These are phyloP conservation scores for Heliocybe sulcata DNA, from an alignment of 1,284 basidiomycete species.

Conservation along the genomic window DNA sequence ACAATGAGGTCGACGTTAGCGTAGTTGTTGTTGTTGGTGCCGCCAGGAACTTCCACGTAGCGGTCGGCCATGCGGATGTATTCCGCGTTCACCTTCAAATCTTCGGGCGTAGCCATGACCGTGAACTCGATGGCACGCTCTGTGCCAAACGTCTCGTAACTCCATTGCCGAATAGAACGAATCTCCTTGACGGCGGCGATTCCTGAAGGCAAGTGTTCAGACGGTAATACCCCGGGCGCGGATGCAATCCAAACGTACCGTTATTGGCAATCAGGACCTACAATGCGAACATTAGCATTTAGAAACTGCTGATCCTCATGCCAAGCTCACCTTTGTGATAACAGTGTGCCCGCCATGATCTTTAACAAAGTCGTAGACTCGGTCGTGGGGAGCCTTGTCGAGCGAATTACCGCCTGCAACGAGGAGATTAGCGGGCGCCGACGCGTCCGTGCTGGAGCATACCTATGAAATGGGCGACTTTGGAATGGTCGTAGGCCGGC, in stretches of 20 bases:
- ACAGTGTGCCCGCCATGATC: conserved; percentile 94
- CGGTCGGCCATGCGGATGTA: conserved; percentile 99
- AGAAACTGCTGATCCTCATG: not conserved
- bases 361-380: conserved; percentile 90
- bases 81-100: conserved; percentile 97
- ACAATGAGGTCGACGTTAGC: conserved; percentile 99
- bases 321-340: conserved; percentile 81
- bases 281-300: not conserved
- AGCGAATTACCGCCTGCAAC: conserved; percentile 84
- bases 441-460: conserved; percentile 16
- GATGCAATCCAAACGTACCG: conserved; percentile 41
- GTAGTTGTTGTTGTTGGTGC: conserved; percentile 99
- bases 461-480: conserved; percentile 87
- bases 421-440: conserved; percentile 8
- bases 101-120: conserved; percentile 99
- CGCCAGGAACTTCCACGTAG: conserved; percentile 98
- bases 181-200: conserved; percentile 99
- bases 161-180: conserved; percentile 98
- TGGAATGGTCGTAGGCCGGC: conserved; percentile 69
- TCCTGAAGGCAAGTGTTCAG: conserved; percentile 38
- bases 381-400: conserved; percentile 74
- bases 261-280: conserved; percentile 97
- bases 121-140: conserved; percentile 98
- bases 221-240: conserved; percentile 11
- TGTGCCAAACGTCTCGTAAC: conserved; percentile 97